Conservation (phyloP, 495 filamentous ascomycete species). For the Aspergillus affinis region DNA sequence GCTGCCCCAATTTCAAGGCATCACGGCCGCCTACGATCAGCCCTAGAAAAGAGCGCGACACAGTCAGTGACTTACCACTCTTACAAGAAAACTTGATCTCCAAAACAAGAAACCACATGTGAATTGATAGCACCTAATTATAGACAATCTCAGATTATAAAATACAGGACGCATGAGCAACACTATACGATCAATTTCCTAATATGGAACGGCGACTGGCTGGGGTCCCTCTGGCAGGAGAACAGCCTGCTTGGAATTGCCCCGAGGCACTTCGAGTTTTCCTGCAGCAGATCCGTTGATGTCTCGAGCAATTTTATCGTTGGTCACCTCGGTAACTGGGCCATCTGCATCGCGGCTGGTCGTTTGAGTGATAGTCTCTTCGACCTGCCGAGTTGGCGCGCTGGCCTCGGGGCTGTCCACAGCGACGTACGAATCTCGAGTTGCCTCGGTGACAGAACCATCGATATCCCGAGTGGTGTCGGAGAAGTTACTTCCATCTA, state of each 20-base stretch:
- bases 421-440: background rate
- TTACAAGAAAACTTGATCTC: background rate
- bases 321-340: background rate
- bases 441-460: constrained; percentile 2
- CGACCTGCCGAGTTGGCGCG: background rate
- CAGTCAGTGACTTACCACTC: too few relatives aligned
- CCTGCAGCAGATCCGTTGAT: background rate
- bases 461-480: constrained; percentile 3
- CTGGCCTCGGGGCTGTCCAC: background rate
- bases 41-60: background rate
- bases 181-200: background rate
- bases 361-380: background rate
- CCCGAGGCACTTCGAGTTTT: background rate
- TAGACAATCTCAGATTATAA: background rate
- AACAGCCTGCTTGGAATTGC: background rate
- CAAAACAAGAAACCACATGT: background rate
- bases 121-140: background rate
- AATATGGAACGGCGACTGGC: constrained; percentile 12
- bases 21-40: background rate
- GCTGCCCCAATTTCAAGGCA: background rate
- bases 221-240: background rate
- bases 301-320: background rate
- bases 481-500: background rate
- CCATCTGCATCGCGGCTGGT: background rate
- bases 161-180: background rate